phyloP scores from a whole-genome alignment of 192 early-diverging fungal genomes.

The Pilaira anomala region DNA sequence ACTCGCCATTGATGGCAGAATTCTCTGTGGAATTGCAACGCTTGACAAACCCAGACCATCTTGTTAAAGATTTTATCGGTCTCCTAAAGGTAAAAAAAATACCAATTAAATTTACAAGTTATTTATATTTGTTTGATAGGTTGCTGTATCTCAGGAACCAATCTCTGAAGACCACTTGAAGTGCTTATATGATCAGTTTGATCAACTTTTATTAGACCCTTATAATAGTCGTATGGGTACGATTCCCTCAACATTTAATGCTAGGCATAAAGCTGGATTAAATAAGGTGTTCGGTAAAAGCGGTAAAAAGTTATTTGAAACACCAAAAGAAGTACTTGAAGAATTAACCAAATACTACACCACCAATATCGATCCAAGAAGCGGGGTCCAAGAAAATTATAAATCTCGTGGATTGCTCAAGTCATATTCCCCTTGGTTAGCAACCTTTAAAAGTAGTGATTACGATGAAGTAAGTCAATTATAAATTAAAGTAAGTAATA shows the following conservation, averaged over 20 bases:
- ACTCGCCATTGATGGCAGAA: constrained; percentile 49
- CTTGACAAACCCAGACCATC: constrained; percentile 65
- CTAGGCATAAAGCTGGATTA: constrained; percentile 42
- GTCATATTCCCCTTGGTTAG: constrained; percentile 67
- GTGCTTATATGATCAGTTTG: constrained; percentile 51
- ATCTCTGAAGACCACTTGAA: neutral
- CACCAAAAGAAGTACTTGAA: constrained; percentile 43
- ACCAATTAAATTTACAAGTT: neutral
- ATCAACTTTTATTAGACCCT: constrained; percentile 44
- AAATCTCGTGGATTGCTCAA: constrained; percentile 47
- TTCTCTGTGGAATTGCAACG: constrained; percentile 64
- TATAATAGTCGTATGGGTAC: constrained; percentile 34
- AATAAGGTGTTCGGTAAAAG: constrained; percentile 40
- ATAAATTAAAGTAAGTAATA: neutral
- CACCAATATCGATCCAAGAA: too few relatives aligned
- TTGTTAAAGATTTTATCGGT: constrained; percentile 67
- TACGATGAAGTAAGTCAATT: constrained; percentile 29
- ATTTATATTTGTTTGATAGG: too few relatives aligned
- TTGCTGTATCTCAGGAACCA: neutral
- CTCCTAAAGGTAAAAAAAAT: constrained; percentile 24
- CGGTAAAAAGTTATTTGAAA: constrained; percentile 44
- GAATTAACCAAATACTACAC: constrained; percentile 25
- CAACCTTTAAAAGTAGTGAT: constrained; percentile 28
- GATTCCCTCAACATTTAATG: constrained; percentile 42
- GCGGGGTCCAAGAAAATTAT: constrained; percentile 21